Evolutionary conservation across 2,329 filamentous ascomycete species (phyloP), one percentile per base, ranked within the genome.

Genomic region (Fusarium albosuccineum): DNA sequence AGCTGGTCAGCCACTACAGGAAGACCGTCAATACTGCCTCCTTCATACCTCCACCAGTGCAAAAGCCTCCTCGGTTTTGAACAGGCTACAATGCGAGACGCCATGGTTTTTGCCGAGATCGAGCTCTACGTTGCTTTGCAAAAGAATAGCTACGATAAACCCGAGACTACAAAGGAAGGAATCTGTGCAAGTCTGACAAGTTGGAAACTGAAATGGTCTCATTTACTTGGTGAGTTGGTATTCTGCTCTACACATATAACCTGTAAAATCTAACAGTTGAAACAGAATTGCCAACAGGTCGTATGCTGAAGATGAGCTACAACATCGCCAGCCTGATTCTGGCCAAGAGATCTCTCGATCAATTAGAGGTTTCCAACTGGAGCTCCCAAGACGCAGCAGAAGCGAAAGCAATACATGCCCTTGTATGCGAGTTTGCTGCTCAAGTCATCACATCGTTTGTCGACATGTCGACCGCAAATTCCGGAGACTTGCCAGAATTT

Each of bases 1-100:
- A 81, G 79, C 41, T 81, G 79, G 79, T 76, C 79, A 5, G 78
- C 78, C 3, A 81, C 78, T 7, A 81, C 79, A 10, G 78, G 79
- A 1, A 71, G 79, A 16, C 78, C 78, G 5, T 79, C 79, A 1
- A 77, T 79, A 16, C 75, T 81, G 17, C 78, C 79, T 2, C 67
- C 61, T 2, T 70, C 73, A 6, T 81, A 81, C 48, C 70, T 81
- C n/a, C 72, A 76, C 14, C 79, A 81, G 50, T 81, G 79, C 39
- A 77, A 80, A 26, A 76, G 77, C 34, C 62, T 81, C 5, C 75
- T 81, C 11, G 79, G 73, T 48, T 81, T 81, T 55, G 78, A 79
- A 45, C 76, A 79, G 44, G 77, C 79, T 4, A 80, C 79, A 3
- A 80, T 81, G 73, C 76, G 78, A 33, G 79, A 81, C 33, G 76